Percentiles rank a stretch among this genome's conserved stretches.
Conservation (phyloP, 768 basidiomycete species). For the Lactarius hengduanensis region DNA sequence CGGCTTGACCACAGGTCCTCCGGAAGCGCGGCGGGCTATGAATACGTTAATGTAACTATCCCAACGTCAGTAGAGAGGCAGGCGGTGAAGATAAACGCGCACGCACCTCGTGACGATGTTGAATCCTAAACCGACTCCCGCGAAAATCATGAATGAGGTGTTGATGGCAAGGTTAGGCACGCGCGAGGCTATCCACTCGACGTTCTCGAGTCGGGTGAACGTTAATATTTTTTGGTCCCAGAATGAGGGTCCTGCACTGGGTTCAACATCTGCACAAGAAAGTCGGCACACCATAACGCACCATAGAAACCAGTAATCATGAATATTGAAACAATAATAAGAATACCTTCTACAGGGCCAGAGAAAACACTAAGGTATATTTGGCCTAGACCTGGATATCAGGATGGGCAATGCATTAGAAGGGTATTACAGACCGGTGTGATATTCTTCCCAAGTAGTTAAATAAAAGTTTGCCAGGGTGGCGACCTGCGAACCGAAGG, state of each 20-base stretch:
- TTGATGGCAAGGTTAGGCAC: conserved; percentile 76
- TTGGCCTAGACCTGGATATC: conserved; percentile 49
- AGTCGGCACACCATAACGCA: conserved; percentile 33
- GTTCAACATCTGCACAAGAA: neutral
- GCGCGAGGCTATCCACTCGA: conserved; percentile 45
- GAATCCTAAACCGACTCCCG: conserved; percentile 62
- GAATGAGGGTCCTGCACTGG: conserved; percentile 60
- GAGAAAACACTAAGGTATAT: conserved; percentile 92
- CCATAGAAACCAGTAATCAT: conserved; percentile 75
- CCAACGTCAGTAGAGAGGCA: conserved; percentile 6
- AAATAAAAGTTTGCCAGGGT: conserved; percentile 71
- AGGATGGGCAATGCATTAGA: conserved; percentile 4
- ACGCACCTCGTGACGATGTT: conserved; percentile 76
- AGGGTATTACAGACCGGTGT: conserved; percentile 57
- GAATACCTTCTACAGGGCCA: conserved; percentile 94
- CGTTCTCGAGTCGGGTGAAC: conserved; percentile 51
- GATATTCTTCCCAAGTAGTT: conserved; percentile 81
- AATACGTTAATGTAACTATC: conserved; percentile 82
- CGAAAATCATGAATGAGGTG: conserved; percentile 85
- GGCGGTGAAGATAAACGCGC: conserved; percentile 10
- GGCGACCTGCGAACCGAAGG: conserved; percentile 77
- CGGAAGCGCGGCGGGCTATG: conserved; percentile 46
- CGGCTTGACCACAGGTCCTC: conserved; percentile 50
- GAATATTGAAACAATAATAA: conserved; percentile 79
- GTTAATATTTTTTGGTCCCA: conserved; percentile 75